Base-by-base conservation (phyloP, 495 filamentous ascomycete genomes). In the Cercophora samala region DNA sequence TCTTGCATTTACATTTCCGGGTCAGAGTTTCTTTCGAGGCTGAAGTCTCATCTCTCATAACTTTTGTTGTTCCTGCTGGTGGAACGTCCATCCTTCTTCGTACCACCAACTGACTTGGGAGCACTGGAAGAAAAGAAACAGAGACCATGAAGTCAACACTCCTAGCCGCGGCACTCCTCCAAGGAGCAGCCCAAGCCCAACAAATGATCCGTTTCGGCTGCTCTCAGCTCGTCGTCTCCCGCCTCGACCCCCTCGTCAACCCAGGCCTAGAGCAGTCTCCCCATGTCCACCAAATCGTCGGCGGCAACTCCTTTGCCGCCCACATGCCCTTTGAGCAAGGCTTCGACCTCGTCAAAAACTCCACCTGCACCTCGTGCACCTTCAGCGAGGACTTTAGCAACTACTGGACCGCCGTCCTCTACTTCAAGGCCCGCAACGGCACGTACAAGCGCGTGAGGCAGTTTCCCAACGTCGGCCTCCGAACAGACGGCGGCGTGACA, bases 371-470 rank as follows among this genome's bases (percentile, higher is more conserved):
- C 5, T 75, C 69, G 51, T 80, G 78, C 70, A 79, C 77, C 63
- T 80, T 78, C 63, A 70, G 69, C 53, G 78, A 80, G 64, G 78
- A 80, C 60, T 80, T 80, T 62, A 76, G 74, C 65, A 82, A 82
- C 73, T 82, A 82, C 73, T 82, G 80, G 80, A 81, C 76, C 26
- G 74, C 77, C 2, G 76, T 76, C 64, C 65, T 81, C 32, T 82
- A 81, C 74, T 82, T 81, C 74, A 69, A 70, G 9, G 79, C 80
- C 6, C 74, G 73, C 42, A 82, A 82, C 65, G 79, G 79, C 11
- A 78, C 76, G 56, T 80, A 76, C 68, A 78, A 78, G 68, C 75
- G 79, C 51, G 80, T 82, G 37, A 78, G 76, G 4, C 79, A 81
- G 68, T 73, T 77, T 65, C 75, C 75, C 53, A 83, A 82, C 66